Evolutionary conservation across 495 filamentous ascomycete species (phyloP), one percentile per base, ranked within the genome.

Genomic region (Penicillium verhagenii): DNA sequence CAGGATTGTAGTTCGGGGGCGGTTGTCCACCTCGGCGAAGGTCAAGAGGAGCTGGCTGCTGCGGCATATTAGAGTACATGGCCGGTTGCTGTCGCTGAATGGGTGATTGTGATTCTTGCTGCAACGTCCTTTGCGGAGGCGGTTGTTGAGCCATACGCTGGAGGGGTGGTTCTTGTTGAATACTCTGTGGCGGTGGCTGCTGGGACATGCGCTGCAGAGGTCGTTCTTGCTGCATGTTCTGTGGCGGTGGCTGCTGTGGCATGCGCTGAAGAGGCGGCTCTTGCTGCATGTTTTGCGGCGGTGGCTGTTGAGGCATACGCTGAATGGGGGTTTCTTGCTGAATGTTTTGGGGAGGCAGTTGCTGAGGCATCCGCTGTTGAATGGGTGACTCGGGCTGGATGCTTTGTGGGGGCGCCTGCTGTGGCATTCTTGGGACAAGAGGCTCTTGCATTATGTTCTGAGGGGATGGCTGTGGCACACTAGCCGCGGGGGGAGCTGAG

Each of bases 1-100:
- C 71, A n/a, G 73, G 74, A 37, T 80, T 75, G 44, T 79, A 77
- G 55, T 81, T 77, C 9, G 76, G 76, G 23, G 76, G 76, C 19
- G 66, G 59, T 16, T 82, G 73, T 44, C 71, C 76, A 37, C 76
- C 79, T 33, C 78, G 74, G 42, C 78, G 75, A 47, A 79, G 68
- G 50, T 80, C 78, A 50, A 81, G 58, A 2, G 79, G 79, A 19
- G 73, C 67, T 16, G 79, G 77, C 40, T 75, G 75, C 58, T 75
- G 73, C 9, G 60, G 57, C 47, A 40, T 53, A 3, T 4, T 14
- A 35, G n/a, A n/a, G n/a, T 35, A 35, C 33, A 35, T 35, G 33
- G 33, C 13, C 16, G 33, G 16, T n/a, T 35, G 14, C 33, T n/a
- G n/a, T n/a, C n/a, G n/a, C n/a, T n/a, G n/a, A n/a, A n/a, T n/a